Conservation (phyloP, 306 rosid genomes). For the Arachis hypogaea region DNA sequence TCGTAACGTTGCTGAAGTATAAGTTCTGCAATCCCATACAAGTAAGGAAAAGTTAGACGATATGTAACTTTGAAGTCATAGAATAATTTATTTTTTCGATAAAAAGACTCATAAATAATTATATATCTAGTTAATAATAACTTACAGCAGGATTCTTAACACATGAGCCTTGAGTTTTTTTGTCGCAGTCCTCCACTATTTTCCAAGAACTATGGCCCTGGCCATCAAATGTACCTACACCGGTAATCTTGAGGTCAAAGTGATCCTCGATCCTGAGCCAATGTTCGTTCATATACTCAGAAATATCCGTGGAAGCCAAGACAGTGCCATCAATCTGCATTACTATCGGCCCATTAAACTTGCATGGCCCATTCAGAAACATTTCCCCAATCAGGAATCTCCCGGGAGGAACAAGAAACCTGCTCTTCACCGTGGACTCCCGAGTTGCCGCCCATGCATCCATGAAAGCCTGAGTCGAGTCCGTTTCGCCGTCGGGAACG, state of each 20-base stretch:
- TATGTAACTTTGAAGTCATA: too few species aligned
- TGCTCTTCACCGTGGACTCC: constrained; percentile 37
- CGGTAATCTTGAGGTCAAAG: constrained; percentile 56
- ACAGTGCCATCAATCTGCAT: constrained; percentile 65
- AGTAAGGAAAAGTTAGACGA: too few species aligned
- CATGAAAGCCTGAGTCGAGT: constrained; percentile 61
- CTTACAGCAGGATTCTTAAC: constrained; percentile 64
- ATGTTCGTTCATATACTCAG: constrained; percentile 42
- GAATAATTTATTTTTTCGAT: too few species aligned
- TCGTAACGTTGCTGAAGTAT: background rate
- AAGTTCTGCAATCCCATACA: constrained; percentile 37
- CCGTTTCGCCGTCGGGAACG: constrained; percentile 50
- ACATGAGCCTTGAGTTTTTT: constrained; percentile 21
- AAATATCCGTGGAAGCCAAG: constrained; percentile 53
- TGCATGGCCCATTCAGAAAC: constrained; percentile 71
- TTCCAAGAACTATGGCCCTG: constrained; percentile 63
- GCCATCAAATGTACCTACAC: constrained; percentile 71
- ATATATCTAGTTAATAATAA: background rate
- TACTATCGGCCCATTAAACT: constrained; percentile 39
- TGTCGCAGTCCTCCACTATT: constrained; percentile 41
- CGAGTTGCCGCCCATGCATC: constrained; percentile 69
- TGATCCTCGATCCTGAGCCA: constrained; percentile 66
- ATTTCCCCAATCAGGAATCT: constrained; percentile 49
- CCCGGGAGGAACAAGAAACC: constrained; percentile 62
- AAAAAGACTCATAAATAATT: too few species aligned